A percentile compares a stretch with the other conserved stretches of the same genome.
Conservation (phyloP, 139 green algal genomes). For the Coccomyxa sp. region DNA sequence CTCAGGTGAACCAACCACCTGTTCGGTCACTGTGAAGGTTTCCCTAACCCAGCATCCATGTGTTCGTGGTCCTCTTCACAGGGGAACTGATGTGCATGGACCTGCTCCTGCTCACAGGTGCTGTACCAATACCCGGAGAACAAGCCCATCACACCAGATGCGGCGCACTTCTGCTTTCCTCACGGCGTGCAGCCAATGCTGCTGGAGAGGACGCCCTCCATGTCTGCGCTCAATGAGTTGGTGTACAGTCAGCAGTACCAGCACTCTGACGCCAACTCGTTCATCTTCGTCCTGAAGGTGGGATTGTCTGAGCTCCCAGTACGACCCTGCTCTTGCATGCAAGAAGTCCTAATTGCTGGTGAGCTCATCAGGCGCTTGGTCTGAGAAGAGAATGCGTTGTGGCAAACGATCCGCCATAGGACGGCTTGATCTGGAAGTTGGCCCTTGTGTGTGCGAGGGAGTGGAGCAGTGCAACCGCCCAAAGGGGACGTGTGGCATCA, state of each 20-base stretch:
- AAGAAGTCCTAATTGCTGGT: background rate
- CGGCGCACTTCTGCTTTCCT: slow-evolving; percentile 75
- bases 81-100: background rate
- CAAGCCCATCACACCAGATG: slow-evolving; percentile 22
- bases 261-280: slow-evolving; percentile 51
- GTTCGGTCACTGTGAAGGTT: background rate
- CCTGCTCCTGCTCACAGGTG: slow-evolving; percentile 25
- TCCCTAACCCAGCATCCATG: too few species aligned
- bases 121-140: slow-evolving; percentile 52
- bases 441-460: too few species aligned
- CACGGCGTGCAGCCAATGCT: slow-evolving; percentile 56
- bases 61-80: background rate
- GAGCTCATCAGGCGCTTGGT: background rate
- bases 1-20: slow-evolving; percentile 5
- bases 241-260: slow-evolving; percentile 60
- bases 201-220: slow-evolving; percentile 63
- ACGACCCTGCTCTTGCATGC: background rate
- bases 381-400: background rate
- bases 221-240: slow-evolving; percentile 67
- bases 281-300: slow-evolving; percentile 76
- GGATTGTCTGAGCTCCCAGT: background rate
- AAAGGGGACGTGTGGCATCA: too few species aligned
- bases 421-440: too few species aligned
- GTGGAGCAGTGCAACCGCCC: too few species aligned
- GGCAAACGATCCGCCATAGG: too few species aligned